These are phyloP conservation scores for Termitomyces sp. DNA, from an alignment of 768 basidiomycete species.

Conservation along the genomic window DNA sequence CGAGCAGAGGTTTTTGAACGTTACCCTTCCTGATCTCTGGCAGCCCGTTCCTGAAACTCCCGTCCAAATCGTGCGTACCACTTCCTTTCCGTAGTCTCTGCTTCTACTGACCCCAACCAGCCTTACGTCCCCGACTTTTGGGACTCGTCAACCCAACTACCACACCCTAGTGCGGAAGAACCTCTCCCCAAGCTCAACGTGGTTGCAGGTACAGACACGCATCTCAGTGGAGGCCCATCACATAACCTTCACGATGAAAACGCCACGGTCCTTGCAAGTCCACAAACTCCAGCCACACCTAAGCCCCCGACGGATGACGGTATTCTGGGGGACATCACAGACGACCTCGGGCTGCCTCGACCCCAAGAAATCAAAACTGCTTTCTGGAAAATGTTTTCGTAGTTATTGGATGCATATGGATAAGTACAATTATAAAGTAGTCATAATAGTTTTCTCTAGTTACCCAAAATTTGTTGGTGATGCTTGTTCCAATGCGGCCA, in stretches of 20 bases:
- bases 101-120: constrained; percentile 21
- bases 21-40: constrained; percentile 55
- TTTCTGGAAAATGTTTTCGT: constrained; percentile 28
- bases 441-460: not conserved
- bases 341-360: constrained; percentile 39
- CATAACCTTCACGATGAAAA: constrained; percentile 27
- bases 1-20: constrained; percentile 31
- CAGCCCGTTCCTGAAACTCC: constrained; percentile 34
- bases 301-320: constrained; percentile 21
- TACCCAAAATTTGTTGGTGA: constrained; percentile 2
- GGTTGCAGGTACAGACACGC: constrained; percentile 33
- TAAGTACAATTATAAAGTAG: not conserved
- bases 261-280: constrained; percentile 11
- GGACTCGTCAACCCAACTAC: constrained; percentile 26
- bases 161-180: constrained; percentile 16
- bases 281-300: constrained; percentile 9
- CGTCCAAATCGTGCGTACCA: constrained; percentile 53
- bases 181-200: constrained; percentile 38
- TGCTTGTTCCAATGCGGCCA: constrained; percentile 14
- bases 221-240: constrained; percentile 31
- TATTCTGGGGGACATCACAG: constrained; percentile 38
- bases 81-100: constrained; percentile 4
- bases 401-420: not conserved
- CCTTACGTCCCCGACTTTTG: constrained; percentile 44
- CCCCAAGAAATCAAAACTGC: constrained; percentile 25